These are phyloP conservation scores for Yamadazyma ubonensis DNA, from an alignment of 805 yeast genomes.

Conservation along the genomic window DNA sequence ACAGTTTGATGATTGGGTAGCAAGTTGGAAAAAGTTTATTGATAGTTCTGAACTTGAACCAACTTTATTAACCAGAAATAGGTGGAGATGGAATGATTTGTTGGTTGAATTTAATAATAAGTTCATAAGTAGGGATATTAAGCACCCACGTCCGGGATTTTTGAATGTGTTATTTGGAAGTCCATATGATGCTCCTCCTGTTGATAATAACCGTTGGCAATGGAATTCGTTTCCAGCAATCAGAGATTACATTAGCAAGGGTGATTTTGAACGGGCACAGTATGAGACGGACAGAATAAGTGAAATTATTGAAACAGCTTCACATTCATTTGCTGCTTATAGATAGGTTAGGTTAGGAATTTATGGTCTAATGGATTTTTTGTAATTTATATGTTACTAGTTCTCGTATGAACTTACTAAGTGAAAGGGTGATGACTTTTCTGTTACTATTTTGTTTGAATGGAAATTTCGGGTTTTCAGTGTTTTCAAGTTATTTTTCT, in stretches of 20 bases:
- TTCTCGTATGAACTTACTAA: too few relatives aligned
- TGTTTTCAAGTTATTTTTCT: too few relatives aligned
- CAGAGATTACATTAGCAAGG: conserved; percentile 58
- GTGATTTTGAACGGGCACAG: conserved; percentile 55
- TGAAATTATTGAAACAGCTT: conserved; percentile 15
- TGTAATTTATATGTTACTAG: too few relatives aligned
- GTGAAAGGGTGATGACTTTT: too few relatives aligned
- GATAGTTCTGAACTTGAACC: conserved; percentile 62
- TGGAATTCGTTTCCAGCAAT: conserved; percentile 76
- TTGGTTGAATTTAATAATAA: conserved; percentile 54
- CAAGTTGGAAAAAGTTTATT: conserved; percentile 58
- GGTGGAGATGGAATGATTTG: conserved; percentile 82
- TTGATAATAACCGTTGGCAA: conserved; percentile 31
- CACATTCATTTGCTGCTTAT: conserved; percentile 5
- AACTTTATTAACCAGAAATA: conserved; percentile 61
- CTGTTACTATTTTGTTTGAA: too few relatives aligned
- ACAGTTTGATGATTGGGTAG: conserved; percentile 52
- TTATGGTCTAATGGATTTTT: conserved; percentile 1
- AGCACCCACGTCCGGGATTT: conserved; percentile 60
- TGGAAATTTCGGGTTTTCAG: too few relatives aligned
- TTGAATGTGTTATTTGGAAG: conserved; percentile 70
- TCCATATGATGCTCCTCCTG: conserved; percentile 54
- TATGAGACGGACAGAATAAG: conserved; percentile 48
- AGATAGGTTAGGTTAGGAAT: conserved; percentile 3
- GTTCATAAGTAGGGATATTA: conserved; percentile 44